These are phyloP conservation scores for Neurospora cerealis DNA, from an alignment of 495 filamentous ascomycete genomes.

Conservation along the genomic window DNA sequence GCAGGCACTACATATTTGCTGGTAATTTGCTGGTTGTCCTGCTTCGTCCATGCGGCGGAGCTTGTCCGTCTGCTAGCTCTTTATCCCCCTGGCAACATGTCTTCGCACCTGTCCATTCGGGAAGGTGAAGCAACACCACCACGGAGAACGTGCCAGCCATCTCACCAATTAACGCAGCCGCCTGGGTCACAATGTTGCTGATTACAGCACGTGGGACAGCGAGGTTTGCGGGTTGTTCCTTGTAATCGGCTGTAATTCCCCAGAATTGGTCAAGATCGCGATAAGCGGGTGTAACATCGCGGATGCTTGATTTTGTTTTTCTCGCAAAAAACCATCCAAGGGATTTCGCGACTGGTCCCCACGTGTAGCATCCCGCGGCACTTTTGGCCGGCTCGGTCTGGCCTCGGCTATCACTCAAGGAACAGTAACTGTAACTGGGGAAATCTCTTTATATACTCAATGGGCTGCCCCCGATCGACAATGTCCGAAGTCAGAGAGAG, in stretches of 20 bases:
- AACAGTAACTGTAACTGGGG: background rate
- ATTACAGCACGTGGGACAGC: background rate
- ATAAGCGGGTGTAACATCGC: background rate
- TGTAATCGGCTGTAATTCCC: background rate
- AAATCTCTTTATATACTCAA: background rate
- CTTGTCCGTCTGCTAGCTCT: background rate
- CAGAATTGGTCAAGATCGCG: slow-evolving; percentile 1
- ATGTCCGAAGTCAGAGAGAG: background rate
- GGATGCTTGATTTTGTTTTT: background rate
- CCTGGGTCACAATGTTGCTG: background rate
- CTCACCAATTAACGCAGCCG: background rate
- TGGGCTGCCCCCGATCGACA: background rate
- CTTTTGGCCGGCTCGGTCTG: background rate
- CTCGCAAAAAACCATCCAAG: background rate
- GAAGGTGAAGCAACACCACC: slow-evolving; percentile 3
- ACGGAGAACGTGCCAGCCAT: slow-evolving; percentile 4
- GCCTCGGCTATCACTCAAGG: background rate
- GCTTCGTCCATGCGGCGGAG: background rate
- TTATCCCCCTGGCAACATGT: background rate
- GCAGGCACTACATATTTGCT: background rate
- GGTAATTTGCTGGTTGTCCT: background rate
- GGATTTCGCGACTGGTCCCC: background rate
- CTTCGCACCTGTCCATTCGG: slow-evolving; percentile 11
- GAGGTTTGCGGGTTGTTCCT: background rate
- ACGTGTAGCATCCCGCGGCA: background rate